Conservation (phyloP, 768 basidiomycete species). For the Leccinum barrowsii region DNA sequence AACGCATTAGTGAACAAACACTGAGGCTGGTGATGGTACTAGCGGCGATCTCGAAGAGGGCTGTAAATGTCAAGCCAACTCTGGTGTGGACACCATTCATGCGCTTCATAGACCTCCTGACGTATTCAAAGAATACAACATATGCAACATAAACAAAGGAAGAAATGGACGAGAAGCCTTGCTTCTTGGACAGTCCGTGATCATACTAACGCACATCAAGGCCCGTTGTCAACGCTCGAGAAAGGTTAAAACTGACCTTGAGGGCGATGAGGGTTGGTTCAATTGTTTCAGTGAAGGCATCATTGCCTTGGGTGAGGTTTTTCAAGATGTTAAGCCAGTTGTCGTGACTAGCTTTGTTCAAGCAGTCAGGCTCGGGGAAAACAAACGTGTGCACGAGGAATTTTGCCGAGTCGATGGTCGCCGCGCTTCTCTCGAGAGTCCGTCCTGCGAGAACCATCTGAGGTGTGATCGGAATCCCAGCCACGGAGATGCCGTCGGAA, state of each 20-base stretch:
- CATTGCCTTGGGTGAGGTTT: slow-evolving; percentile 35
- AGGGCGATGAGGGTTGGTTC: slow-evolving; percentile 44
- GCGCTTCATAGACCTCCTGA: slow-evolving; percentile 67
- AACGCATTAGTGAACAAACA: slow-evolving; percentile 86
- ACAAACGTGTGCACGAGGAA: slow-evolving; percentile 81
- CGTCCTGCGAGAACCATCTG: slow-evolving; percentile 78
- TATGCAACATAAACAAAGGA: slow-evolving; percentile 76
- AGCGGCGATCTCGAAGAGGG: slow-evolving; percentile 84
- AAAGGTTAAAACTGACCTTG: slow-evolving; percentile 34
- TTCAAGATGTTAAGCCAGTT: slow-evolving; percentile 60
- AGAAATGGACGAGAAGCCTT: slow-evolving; percentile 58
- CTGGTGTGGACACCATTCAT: slow-evolving; percentile 88
- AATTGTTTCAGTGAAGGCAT: slow-evolving; percentile 39
- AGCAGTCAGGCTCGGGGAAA: slow-evolving; percentile 73
- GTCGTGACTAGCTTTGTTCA: slow-evolving; percentile 56
- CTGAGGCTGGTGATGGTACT: slow-evolving; percentile 93
- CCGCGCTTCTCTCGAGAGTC: slow-evolving; percentile 45
- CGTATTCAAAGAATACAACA: slow-evolving; percentile 68
- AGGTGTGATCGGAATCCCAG: slow-evolving; percentile 62
- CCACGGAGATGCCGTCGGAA: slow-evolving; percentile 50
- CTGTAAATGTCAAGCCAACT: slow-evolving; percentile 89
- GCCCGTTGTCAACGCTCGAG: not conserved
- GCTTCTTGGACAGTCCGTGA: slow-evolving; percentile 42
- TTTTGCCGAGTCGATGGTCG: slow-evolving; percentile 59
- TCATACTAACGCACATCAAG: slow-evolving; percentile 44